These are phyloP conservation scores for Oryza australiensis DNA, from an alignment of 176 grass and related monocot species.

Conservation along the genomic window DNA sequence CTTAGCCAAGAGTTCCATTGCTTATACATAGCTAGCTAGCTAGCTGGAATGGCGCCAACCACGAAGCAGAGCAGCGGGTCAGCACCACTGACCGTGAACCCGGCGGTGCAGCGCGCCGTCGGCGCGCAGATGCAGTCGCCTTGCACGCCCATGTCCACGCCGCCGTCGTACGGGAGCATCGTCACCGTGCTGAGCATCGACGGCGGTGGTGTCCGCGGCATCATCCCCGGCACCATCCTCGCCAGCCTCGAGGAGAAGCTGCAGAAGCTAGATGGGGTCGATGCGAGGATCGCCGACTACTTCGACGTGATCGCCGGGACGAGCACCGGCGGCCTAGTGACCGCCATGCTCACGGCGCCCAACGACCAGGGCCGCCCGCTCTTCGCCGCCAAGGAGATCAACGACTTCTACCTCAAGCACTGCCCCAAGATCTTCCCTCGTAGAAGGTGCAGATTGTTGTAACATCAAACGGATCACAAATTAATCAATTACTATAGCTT, in stretches of 20 bases:
- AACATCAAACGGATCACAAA: no score
- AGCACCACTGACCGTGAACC: neutral
- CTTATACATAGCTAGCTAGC: no score
- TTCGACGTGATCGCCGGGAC: constrained; percentile 80
- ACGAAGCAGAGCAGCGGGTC: no score
- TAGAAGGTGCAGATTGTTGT: neutral
- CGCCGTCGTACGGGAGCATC: constrained; percentile 28
- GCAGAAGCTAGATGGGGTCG: constrained; percentile 9
- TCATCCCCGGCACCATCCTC: constrained; percentile 56
- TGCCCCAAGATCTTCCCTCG: constrained; percentile 42
- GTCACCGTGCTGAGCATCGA: constrained; percentile 57
- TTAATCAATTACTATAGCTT: no score
- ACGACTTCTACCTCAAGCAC: constrained; percentile 41
- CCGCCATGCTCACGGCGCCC: constrained; percentile 47
- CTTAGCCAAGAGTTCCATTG: no score
- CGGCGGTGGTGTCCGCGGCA: constrained; percentile 50
- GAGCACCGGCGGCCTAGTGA: constrained; percentile 54
- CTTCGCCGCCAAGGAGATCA: constrained; percentile 49
- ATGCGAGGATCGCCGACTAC: constrained; percentile 52
- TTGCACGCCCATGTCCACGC: neutral
- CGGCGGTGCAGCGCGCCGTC: neutral
- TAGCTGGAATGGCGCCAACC: no score
- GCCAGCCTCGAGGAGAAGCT: constrained; percentile 52
- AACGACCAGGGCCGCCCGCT: constrained; percentile 19
- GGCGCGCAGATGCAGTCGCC: constrained; percentile 6